phyloP scores from a whole-genome alignment of 2,329 filamentous ascomycete species.

The Trichocomaceae sp. region DNA sequence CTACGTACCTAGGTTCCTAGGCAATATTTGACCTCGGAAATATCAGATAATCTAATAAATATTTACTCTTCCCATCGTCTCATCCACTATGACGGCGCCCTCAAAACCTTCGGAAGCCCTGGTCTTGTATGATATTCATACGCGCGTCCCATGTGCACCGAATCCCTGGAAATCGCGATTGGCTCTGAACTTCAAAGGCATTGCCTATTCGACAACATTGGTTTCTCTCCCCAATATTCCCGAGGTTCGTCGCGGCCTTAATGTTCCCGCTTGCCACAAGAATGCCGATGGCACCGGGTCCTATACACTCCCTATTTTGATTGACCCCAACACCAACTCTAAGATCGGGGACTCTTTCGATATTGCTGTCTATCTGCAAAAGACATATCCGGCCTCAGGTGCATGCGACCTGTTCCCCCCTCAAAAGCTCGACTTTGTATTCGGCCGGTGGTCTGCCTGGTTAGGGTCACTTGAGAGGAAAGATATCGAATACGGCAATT shows the following conservation, averaged over 20 bases:
- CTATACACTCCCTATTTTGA: constrained; percentile 55
- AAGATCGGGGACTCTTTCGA: constrained; percentile 59
- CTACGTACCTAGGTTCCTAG: too few relatives aligned
- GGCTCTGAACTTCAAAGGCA: constrained; percentile 45
- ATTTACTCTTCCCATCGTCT: too few relatives aligned
- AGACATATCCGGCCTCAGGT: constrained; percentile 43
- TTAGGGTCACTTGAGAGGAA: too few relatives aligned
- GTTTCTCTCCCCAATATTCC: constrained; percentile 48
- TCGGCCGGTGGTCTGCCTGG: too few relatives aligned
- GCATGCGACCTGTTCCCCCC: constrained; percentile 45
- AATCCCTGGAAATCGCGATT: constrained; percentile 49
- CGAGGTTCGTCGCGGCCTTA: constrained; percentile 42
- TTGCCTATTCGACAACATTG: constrained; percentile 48
- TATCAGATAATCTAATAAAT: too few relatives aligned
- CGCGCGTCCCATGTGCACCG: constrained; percentile 33
- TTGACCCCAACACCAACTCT: constrained; percentile 37
- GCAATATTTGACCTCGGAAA: too few relatives aligned
- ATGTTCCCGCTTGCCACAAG: constrained; percentile 47
- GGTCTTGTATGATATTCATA: constrained; percentile 46
- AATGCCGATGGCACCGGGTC: constrained; percentile 53
- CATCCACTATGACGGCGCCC: constrained; percentile 5
- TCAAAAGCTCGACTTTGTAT: constrained; percentile 34
- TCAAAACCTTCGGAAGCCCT: constrained; percentile 17
- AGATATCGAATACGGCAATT: constrained; percentile 32
- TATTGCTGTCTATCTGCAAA: constrained; percentile 56